Base-by-base conservation (phyloP, 78 protist species). In the Polysphondylium violaceum region DNA sequence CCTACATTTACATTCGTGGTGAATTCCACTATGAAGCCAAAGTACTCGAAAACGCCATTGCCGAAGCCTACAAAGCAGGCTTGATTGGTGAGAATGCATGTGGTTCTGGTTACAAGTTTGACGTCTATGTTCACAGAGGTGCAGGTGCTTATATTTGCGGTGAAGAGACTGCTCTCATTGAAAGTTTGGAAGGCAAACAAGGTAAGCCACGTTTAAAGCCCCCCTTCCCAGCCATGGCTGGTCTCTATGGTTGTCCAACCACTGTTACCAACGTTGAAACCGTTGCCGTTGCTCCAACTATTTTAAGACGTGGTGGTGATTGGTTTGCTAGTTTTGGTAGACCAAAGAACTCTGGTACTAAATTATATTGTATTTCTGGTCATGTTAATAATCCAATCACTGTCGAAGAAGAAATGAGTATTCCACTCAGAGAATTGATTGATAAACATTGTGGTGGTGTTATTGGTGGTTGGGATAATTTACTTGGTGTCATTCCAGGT, bases 81-180 rank as follows among this genome's bases (percentile, higher is more conserved):
- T 75, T 96, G 29, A 17, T 99, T 43, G 99, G 99, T 73, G 94
- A 95, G 67, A 97, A 98, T 71, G 99, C 99, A 4, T 94, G 98
- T 43, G 98, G 97, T 53, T 38, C 94, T 0, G 99, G 99, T 43
- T 97, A 88, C 59, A 97, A 93, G 77, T 97, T 98, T 74, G 99
- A 98, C 67, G 87, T 98, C 21, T 96, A 92, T 92, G 77, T 97
- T 8, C 99, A 98, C 79, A 94, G 97, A 19, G 98, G 99, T 23
- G 99, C 98, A 0, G 99, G 99, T 38, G 99, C 99, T 16, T 99
- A 99, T 93, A 98, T 99, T 75, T 99, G 99, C 76, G 99, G 99
- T 27, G 99, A 99, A 76, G 99, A 99, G 69, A 98, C 99, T 11
- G 98, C 99, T 3, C 89, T 99, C 64, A 96, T 99, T 55, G 98